Conservation (phyloP, 2,329 filamentous ascomycete genomes). For the Blastomyces silverae region DNA sequence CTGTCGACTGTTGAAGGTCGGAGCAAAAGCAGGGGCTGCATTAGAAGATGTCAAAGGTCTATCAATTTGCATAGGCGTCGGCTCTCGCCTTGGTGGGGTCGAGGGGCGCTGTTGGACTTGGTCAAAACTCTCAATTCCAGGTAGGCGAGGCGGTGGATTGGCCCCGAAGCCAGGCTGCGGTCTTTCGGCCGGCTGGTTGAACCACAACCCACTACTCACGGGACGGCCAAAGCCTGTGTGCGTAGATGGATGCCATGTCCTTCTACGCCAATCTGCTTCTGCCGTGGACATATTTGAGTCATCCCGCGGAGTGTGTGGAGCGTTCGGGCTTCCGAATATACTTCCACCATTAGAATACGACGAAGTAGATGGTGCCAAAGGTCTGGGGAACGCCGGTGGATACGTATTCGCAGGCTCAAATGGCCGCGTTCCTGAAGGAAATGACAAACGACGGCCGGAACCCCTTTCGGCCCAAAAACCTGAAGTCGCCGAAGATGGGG, state of each 20-base stretch:
- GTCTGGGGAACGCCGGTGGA: conserved; percentile 52
- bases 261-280: conserved; percentile 72
- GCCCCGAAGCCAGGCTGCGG: conserved; percentile 50
- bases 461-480: conserved; percentile 66
- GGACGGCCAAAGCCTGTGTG: conserved; percentile 59
- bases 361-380: conserved; percentile 50
- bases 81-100: conserved; percentile 57
- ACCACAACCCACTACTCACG: conserved; percentile 65
- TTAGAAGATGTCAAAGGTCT: conserved; percentile 22
- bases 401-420: conserved; percentile 59
- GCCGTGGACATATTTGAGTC: conserved; percentile 35
- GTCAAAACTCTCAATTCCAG: conserved; percentile 89
- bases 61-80: conserved; percentile 74
- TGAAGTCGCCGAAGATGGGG: conserved; percentile 64
- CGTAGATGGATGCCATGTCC: conserved; percentile 78
- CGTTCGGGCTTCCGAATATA: conserved; percentile 61
- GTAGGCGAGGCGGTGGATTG: conserved; percentile 59
- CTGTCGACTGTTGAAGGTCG: conserved; percentile 31
- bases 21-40: conserved; percentile 27
- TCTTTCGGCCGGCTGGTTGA: conserved; percentile 64
- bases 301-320: conserved; percentile 50
- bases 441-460: conserved; percentile 69
- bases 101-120: conserved; percentile 58
- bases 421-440: conserved; percentile 67
- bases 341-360: conserved; percentile 53